phyloP scores from a whole-genome alignment of 768 basidiomycete genomes.

The Leccinum uliginosum region DNA sequence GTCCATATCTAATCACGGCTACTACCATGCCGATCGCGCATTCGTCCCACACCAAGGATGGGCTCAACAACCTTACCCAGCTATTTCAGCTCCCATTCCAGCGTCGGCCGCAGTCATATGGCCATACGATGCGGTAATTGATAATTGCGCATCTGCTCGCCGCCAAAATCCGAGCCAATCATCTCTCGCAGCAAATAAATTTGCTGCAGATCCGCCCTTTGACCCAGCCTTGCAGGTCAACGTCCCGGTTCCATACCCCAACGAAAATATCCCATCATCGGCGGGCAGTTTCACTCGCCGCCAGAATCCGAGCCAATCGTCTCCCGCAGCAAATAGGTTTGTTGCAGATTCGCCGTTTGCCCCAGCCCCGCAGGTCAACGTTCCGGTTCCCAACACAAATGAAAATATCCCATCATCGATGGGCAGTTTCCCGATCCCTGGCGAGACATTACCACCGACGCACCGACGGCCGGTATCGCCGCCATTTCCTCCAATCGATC shows the following conservation, averaged over 20 bases:
- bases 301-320: not conserved
- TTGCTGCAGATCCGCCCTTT: not conserved
- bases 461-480: not conserved
- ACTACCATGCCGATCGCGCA: slow-evolving; percentile 16
- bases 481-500: slow-evolving; percentile 5
- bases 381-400: not conserved
- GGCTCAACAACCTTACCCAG: not conserved
- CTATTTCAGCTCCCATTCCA: not conserved
- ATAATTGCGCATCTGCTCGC: not conserved
- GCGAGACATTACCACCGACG: not conserved
- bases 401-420: slow-evolving; percentile 1
- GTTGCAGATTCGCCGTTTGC: not conserved
- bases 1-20: slow-evolving; percentile 10
- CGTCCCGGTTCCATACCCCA: not conserved
- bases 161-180: not conserved
- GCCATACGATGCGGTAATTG: not conserved
- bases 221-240: slow-evolving; percentile 1
- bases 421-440: not conserved
- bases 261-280: slow-evolving; percentile 3
- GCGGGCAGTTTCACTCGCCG: not conserved
- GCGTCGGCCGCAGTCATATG: not conserved
- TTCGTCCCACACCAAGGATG: slow-evolving; percentile 4
- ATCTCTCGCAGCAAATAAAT: not conserved
- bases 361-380: slow-evolving; percentile 3
- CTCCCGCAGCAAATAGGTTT: not conserved